Base-by-base conservation (phyloP, 352 stramenopile genomes). In the Globisporangium cederbergense region DNA sequence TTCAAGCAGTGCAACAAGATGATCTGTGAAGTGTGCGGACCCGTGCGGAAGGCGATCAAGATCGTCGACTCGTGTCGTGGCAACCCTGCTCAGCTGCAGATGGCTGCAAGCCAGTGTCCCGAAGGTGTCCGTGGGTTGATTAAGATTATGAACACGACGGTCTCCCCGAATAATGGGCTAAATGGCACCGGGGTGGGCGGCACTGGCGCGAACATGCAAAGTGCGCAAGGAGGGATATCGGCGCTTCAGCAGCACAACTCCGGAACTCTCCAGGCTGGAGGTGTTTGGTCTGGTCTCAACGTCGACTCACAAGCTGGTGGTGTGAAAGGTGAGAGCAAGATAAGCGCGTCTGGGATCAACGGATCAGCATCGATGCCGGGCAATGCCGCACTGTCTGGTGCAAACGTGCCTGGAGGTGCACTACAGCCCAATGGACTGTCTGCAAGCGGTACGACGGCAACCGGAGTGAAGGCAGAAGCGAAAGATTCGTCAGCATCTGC, bases 1-100 rank as follows among this genome's bases (percentile, higher is more conserved):
- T 96, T 95, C 73, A 95, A 96, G 73, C 88, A 95, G 58, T 96
- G 88, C 79, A 93, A 92, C 71, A 95, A 96, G 62, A 90, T 93
- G 78, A 93, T 96, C 40, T 97, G 89, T 68, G 88, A 94, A 61
- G 89, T 97, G 0, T 96, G 88, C 54, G 90, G 89, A 1, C 88
- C 88, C 9, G 89, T 96, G 22, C 78, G 87, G 0, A 90, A 94
- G 51, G 88, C 88, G 4, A 96, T 96, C 58, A 93, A 95, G 66
- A 87, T 96, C 36, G 83, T 96, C 3, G 87, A 96, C 42, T 90
- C 83, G 42, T 93, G 83, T 30, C 88, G 89, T 52, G 76, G 75
- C 6, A 91, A 96, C 58, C 71, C 83, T 20, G 67, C 73, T 4
- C 82, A 96, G 63, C 75, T 96, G 7, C 87, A 94, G 49, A 71